phyloP scores from a whole-genome alignment of 2,329 filamentous ascomycete species.

The Neofusicoccum sp. region DNA sequence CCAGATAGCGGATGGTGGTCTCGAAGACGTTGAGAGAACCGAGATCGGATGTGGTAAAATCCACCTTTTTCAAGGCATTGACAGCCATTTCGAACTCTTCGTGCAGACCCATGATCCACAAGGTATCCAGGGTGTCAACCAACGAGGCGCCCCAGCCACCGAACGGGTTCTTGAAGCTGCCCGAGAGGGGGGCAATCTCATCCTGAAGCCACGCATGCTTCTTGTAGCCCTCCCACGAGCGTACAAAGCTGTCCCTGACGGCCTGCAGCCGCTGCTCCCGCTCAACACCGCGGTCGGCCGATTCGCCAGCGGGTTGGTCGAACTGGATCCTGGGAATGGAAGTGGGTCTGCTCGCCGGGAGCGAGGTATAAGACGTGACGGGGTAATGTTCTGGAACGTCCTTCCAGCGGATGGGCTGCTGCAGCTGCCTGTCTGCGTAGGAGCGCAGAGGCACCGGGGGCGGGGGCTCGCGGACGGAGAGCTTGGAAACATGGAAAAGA shows the following conservation, averaged over 20 bases:
- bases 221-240: conserved; percentile 55
- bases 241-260: conserved; percentile 41
- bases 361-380: conserved; percentile 33
- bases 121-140: conserved; percentile 63
- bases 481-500: conserved; percentile 33
- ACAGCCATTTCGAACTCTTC: conserved; percentile 61
- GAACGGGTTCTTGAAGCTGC: conserved; percentile 51
- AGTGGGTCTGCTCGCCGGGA: conserved; percentile 35
- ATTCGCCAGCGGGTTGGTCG: conserved; percentile 37
- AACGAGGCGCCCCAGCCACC: conserved; percentile 62
- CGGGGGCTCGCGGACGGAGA: conserved; percentile 26
- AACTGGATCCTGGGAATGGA: conserved; percentile 42
- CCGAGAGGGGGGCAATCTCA: conserved; percentile 55
- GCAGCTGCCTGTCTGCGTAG: conserved; percentile 25
- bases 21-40: conserved; percentile 42
- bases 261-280: conserved; percentile 34
- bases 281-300: conserved; percentile 33
- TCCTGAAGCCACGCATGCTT: conserved; percentile 56
- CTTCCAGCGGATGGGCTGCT: conserved; percentile 38
- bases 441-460: conserved; percentile 31
- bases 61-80: conserved; percentile 54
- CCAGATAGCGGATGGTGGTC: conserved; percentile 44
- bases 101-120: conserved; percentile 63
- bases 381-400: conserved; percentile 35
- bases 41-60: conserved; percentile 52